Conservation (phyloP, 2,329 filamentous ascomycete genomes). For the Furcasterigmium sp. region DNA sequence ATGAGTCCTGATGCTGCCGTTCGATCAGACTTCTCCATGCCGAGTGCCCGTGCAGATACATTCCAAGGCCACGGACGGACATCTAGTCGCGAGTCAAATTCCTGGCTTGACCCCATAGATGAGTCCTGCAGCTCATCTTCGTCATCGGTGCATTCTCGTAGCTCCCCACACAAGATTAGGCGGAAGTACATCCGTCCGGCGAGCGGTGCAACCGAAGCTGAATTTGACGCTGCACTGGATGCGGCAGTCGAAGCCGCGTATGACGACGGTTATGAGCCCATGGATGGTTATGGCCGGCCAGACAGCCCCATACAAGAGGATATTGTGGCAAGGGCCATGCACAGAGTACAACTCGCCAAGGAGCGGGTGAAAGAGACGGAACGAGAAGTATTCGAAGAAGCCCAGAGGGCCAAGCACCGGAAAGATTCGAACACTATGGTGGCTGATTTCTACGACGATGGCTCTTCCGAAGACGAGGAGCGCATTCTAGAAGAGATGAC, state of each 20-base stretch:
- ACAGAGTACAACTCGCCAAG: constrained; percentile 69
- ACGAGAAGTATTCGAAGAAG: constrained; percentile 55
- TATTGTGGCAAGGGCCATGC: constrained; percentile 49
- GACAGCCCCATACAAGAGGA: constrained; percentile 23
- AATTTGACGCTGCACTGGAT: constrained; percentile 91
- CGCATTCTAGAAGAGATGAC: constrained; percentile 84
- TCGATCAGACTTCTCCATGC: constrained; percentile 28
- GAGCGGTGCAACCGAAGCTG: constrained; percentile 74
- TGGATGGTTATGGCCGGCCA: constrained; percentile 28
- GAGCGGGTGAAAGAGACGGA: constrained; percentile 71
- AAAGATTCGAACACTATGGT: constrained; percentile 51
- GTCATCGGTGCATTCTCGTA: constrained; percentile 76
- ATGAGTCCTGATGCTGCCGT: constrained; percentile 17
- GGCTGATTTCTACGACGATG: constrained; percentile 58
- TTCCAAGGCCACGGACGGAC: constrained; percentile 43
- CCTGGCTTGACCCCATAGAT: constrained; percentile 92
- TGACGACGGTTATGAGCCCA: constrained; percentile 81
- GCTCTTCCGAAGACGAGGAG: constrained; percentile 68
- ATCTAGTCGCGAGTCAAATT: constrained; percentile 74
- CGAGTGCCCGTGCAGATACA: constrained; percentile 16
- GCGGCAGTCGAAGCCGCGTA: constrained; percentile 96
- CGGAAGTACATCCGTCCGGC: constrained; percentile 64
- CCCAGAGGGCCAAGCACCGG: constrained; percentile 48
- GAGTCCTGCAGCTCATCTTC: constrained; percentile 78
- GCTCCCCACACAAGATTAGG: constrained; percentile 63